Base-by-base conservation (phyloP, 129 eudicot genomes). In the Tagetes patula region DNA sequence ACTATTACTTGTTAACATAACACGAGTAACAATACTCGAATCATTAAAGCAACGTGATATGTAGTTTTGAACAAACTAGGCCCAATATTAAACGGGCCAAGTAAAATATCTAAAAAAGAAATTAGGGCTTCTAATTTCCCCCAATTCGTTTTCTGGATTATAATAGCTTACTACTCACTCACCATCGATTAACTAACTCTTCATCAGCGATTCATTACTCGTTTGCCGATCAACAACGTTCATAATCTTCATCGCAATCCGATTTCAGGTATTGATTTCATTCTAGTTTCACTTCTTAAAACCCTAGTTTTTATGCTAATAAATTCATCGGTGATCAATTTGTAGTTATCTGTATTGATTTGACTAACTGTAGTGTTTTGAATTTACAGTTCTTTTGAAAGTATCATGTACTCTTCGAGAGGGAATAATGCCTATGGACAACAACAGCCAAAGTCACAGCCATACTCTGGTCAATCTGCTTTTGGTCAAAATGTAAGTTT, bases 351-450 rank as follows among this genome's bases (percentile, higher is more conserved):
- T 20, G 27, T 20, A 20, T 20, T 20, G 27, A 20, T 20, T 20
- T 20, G 0, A 20, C 27, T 20, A 20, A 20, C 27, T 77, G 20
- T 20, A 69, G 81, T 63, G 4, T n/a, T 66, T 40, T 58, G 69
- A 69, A 56, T 52, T 46, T 43, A 4, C 6, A 7, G 67, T 58
- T 67, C 30, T 4, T 58, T 60, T 49, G 75, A 59, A 36, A 45
- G 27, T 30, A 60, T 4, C 5, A 93, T 93, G 98, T 89, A 89
- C 81, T 68, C 92, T 60, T 85, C 98, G 37, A 79, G 95, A 62
- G 98, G 96, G 80, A 74, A 63, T 82, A 82, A 65, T 82, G 64
- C 76, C 0, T 92, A 87, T 47, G 89, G 89, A 9, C 88, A 83
- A 60, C 89, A 50, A 38, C 88, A 73, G 79, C 68, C 63, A 61